These are phyloP conservation scores for Ogataea paraovalis DNA, from an alignment of 805 yeast genomes.

Conservation along the genomic window DNA sequence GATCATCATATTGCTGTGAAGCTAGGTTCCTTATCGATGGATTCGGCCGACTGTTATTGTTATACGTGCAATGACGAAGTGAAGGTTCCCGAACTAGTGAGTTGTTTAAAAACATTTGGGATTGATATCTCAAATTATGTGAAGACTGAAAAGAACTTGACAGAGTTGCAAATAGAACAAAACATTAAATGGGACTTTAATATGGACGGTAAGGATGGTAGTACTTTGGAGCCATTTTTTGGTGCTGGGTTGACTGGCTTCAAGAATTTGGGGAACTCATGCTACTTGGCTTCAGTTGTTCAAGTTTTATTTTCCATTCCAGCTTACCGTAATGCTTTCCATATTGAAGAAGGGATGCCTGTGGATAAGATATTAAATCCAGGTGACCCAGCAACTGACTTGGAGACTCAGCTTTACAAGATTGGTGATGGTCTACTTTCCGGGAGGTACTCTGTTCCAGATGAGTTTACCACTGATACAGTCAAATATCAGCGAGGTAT, in stretches of 20 bases:
- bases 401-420: conserved; percentile 74
- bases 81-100: conserved; percentile 55
- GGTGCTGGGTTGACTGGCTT: conserved; percentile 83
- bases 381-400: conserved; percentile 57
- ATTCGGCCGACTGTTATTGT: conserved; percentile 83
- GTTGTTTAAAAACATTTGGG: conserved; percentile 53
- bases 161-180: conserved; percentile 90
- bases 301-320: conserved; percentile 61
- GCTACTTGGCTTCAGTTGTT: conserved; percentile 78
- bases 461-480: conserved; percentile 36
- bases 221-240: conserved; percentile 55
- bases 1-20: conserved; percentile 85
- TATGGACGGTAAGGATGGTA: conserved; percentile 70
- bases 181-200: conserved; percentile 91
- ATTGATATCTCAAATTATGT: conserved; percentile 53
- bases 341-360: conserved; percentile 32
- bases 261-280: conserved; percentile 87
- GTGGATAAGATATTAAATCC: conserved; percentile 29
- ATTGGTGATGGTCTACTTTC: conserved; percentile 73
- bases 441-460: conserved; percentile 68
- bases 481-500: conserved; percentile 69
- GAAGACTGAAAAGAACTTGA: conserved; percentile 83
- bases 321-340: conserved; percentile 37
- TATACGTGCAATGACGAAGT: conserved; percentile 88
- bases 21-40: conserved; percentile 79